Base-by-base conservation (phyloP, 2,329 filamentous ascomycete genomes). In the Penicillium sclerotiorum region DNA sequence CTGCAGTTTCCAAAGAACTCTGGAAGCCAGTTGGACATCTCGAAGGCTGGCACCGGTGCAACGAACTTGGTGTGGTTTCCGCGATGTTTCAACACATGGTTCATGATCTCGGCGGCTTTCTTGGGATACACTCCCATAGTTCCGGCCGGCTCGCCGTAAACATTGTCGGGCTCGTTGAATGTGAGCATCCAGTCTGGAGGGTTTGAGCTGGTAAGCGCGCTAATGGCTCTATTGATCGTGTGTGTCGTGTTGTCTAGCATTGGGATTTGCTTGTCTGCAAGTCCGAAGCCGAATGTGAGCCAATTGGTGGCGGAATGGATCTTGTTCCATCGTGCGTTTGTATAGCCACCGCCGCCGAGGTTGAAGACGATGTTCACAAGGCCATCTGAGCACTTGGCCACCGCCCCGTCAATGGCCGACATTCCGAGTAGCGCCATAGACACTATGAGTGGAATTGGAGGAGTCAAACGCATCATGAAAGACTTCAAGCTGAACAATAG, bases 301-400 rank as follows among this genome's bases (percentile, higher is more conserved):
- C 39, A 41, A 27, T 41, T 41, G 22, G 23, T n/a, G n/a, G 39
- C 23, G 22, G 39, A 22, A 18, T 17, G 36, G 15, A 38, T 38
- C 36, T 38, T 17, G 13, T 38, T 17, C 36, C 15, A 38, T 38
- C 36, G 36, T 18, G 11, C n/a, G 12, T 20, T 20, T 7, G 17
- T 38, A 38, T 38, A 11, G 18, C 36, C 23, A 28, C 22, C 22
- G n/a, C 23, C 21, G 28, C 25, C 25, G 25, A 12, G 7, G 25
- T 41, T 41, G 39, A 41, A 41, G n/a, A 41, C 39, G 28, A 41
- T 18, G 28, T 41, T 41, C n/a, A 41, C 39, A 41, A 41, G 39
- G n/a, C 23, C 39, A 13, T 15, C 39, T 28, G 39, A 41, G 39
- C 39, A 41, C 39, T 41, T 41, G 18, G 39, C 39, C 9, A 23